These are phyloP conservation scores for Tolypocladium capitatum DNA, from an alignment of 2,329 filamentous ascomycete species.

Conservation along the genomic window DNA sequence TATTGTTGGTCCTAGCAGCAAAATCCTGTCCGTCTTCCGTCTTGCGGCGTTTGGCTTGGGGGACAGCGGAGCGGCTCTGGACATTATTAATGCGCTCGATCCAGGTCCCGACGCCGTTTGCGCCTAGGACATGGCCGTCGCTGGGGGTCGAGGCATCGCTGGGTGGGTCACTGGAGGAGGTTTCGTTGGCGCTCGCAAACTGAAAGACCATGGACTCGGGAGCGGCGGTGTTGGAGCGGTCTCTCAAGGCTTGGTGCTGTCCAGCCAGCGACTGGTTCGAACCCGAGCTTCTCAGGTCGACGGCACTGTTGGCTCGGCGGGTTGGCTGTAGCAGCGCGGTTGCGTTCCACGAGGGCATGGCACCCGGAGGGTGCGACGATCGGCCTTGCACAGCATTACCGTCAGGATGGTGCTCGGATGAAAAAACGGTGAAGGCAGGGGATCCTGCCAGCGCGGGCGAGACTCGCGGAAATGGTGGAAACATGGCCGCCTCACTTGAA, in stretches of 20 bases:
- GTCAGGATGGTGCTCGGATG: slow-evolving; percentile 1
- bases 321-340: slow-evolving; percentile 25
- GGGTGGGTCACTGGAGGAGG: slow-evolving; percentile 18
- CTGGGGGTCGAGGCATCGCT: slow-evolving; percentile 20
- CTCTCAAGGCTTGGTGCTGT: slow-evolving; percentile 6
- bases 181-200: slow-evolving; percentile 24
- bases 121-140: slow-evolving; percentile 10
- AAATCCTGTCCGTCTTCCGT: slow-evolving; percentile 30
- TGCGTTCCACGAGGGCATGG: slow-evolving; percentile 26
- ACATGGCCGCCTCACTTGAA: slow-evolving; percentile 4
- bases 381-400: slow-evolving; percentile 11
- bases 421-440: neutral
- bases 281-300: slow-evolving; percentile 12
- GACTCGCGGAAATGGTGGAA: slow-evolving; percentile 2
- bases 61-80: slow-evolving; percentile 44
- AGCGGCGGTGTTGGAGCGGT: slow-evolving; percentile 11
- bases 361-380: slow-evolving; percentile 13
- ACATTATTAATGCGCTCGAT: slow-evolving; percentile 69
- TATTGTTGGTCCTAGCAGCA: slow-evolving; percentile 20
- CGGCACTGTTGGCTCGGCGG: slow-evolving; percentile 15
- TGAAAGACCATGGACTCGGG: slow-evolving; percentile 27
- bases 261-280: slow-evolving; percentile 11
- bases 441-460: slow-evolving; percentile 1
- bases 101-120: slow-evolving; percentile 41
- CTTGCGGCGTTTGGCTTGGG: slow-evolving; percentile 55